Evolutionary conservation across 2,329 filamentous ascomycete genomes (phyloP), one percentile per base, ranked within the genome.

Genomic region (Sphaerostilbella broomeana): DNA sequence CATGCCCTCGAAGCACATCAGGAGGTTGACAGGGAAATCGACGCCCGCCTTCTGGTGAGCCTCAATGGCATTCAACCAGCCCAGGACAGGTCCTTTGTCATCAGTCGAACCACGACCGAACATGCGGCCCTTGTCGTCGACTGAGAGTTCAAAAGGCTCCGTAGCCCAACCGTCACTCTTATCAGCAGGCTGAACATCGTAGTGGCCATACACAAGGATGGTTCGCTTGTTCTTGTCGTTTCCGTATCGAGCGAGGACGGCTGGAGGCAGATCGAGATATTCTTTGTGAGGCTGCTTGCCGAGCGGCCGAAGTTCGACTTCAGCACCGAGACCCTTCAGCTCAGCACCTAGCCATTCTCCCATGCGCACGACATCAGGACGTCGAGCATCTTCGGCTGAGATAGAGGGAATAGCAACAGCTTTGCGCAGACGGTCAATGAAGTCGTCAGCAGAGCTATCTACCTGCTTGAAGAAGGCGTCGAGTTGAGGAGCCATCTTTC

Each of bases 1-100:
- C 92, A 98, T 98, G 34, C 92, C 92, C 73, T 98, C 92, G 54
- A 98, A 97, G 73, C 92, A 98, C 86, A 95, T 97, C 49, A 98
- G 78, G 50, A 98, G 74, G 69, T 98, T 98, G 58, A 98, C 92
- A 7, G 92, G 92, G 61, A 98, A 87, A 36, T 95, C 90, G 31
- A 97, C 72, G 42, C 86, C 86, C 24, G 89, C 88, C 72, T 94
- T 92, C 65, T 95, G 83, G 71, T 98, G 92, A 28, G 92, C 89
- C 68, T 98, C 89, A 50, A 98, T 97, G 51, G 89, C 89, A 61
- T 98, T 98, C 52, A 98, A 65, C 92, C 92, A 98, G 53, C 92
- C 92, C 40, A 98, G 72, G 18, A 98, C 90, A 13, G 92, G 92
- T 1, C 92, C 92, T 73, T 98, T 98, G 69, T 98, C 92, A 60